A percentile compares a stretch with the other conserved stretches of the same genome.
Evolutionary conservation across 2,329 filamentous ascomycete species (phyloP).

Genomic region (Raffaelea albimanens): DNA sequence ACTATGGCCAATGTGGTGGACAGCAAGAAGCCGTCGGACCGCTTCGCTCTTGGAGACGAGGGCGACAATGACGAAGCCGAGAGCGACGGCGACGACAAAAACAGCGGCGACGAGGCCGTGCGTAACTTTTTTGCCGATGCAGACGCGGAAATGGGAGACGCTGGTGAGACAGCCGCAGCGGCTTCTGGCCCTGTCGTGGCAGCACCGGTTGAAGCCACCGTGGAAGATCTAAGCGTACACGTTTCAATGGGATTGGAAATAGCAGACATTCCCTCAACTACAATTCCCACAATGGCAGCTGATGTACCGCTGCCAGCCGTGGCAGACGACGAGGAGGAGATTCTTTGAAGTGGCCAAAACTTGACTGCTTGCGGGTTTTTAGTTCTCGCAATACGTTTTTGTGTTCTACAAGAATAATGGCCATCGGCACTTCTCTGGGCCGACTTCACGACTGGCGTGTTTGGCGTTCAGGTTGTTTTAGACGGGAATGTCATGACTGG

Average conservation of each 20-base stretch:
- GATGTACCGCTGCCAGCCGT: constrained; percentile 3
- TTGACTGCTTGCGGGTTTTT: no score
- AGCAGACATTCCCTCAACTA: no score
- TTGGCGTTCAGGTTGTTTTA: no score
- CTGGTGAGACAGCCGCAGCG: background rate
- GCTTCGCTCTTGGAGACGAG: constrained; percentile 6
- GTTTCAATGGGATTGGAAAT: no score
- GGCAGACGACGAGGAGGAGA: constrained; percentile 12
- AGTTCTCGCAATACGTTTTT: background rate
- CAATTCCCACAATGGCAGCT: background rate
- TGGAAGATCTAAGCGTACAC: no score
- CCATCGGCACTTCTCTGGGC: background rate
- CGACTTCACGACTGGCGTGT: background rate
- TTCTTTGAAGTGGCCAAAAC: constrained; percentile 8
- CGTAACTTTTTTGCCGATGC: constrained; percentile 10
- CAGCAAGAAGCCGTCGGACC: constrained; percentile 6
- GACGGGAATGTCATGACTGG: no score
- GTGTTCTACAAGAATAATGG: background rate
- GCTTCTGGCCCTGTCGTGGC: background rate
- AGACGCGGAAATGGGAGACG: constrained; percentile 10
- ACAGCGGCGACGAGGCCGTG: constrained; percentile 14
- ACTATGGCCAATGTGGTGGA: constrained; percentile 1
- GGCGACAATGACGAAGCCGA: background rate
- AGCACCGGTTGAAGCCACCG: no score
- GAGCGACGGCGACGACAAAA: constrained; percentile 1